phyloP scores from a whole-genome alignment of 208 protist genomes.

The Naegleria fowleri region DNA sequence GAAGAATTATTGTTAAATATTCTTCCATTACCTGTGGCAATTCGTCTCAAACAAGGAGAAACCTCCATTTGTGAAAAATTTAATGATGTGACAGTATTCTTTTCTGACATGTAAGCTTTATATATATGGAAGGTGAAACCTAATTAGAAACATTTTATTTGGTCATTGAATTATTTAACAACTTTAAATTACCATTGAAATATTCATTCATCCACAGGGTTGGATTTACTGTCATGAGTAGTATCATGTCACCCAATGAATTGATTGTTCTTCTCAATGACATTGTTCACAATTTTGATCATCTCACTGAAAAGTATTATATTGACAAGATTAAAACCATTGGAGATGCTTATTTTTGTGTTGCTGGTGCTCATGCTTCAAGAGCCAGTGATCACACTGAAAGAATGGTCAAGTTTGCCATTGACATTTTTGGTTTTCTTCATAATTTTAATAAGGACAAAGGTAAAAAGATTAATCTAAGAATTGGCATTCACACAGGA shows the following conservation, averaged over 20 bases:
- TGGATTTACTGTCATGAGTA: conserved; percentile 45
- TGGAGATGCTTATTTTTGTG: conserved; percentile 31
- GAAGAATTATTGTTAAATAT: conserved; percentile 7
- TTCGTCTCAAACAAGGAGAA: conserved; percentile 23
- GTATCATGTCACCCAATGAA: conserved; percentile 29
- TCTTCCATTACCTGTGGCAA: background rate
- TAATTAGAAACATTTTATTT: too few relatives aligned
- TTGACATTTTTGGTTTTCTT: background rate
- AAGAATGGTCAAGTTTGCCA: background rate
- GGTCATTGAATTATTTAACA: too few relatives aligned
- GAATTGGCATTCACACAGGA: conserved; percentile 23
- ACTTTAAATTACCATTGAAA: too few relatives aligned
- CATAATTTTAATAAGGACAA: conserved; percentile 5
- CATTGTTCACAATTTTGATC: conserved; percentile 22
- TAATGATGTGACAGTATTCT: conserved; percentile 25
- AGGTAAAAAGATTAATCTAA: background rate
- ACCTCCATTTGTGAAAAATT: conserved; percentile 30
- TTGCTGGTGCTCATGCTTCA: conserved; percentile 9
- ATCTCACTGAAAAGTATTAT: background rate
- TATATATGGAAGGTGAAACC: too few relatives aligned
- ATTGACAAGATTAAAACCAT: conserved; percentile 37
- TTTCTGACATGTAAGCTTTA: background rate
- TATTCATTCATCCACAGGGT: too few relatives aligned
- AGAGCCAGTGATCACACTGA: background rate
- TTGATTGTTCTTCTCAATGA: background rate